Evolutionary conservation across 805 yeast genomes (phyloP), one percentile per base, ranked within the genome.

Genomic region (Kuraishia piskuri): DNA sequence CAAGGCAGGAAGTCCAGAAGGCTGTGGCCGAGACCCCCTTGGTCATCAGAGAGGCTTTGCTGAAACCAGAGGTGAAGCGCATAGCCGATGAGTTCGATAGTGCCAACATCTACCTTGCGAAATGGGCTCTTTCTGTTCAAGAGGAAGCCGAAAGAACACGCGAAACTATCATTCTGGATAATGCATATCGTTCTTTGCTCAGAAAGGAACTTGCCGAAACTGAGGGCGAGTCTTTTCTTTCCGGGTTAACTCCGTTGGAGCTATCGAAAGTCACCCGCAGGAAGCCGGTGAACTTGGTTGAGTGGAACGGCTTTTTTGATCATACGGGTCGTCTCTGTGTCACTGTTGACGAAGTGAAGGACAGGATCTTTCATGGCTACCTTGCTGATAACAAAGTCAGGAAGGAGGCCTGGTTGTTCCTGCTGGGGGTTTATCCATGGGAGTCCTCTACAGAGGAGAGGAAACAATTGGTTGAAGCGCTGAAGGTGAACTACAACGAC

Each of bases 121-220:
- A 90, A 70, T 94, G 98, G 98, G 97, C 98, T 0, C 78, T 89
- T 60, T 89, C 89, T 25, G 94, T 94, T 9, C 94, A 92, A 60
- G 91, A 90, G 61, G 96, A 92, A 66, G 94, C 96, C 1, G 90
- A 83, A 59, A 78, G 80, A 53, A 75, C 79, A 56, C 68, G 80
- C 56, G 72, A 73, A 54, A 72, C 73, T 61, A 72, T 77, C 61
- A 72, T 83, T 36, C 73, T 84, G 53, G 84, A 82, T 59, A 82
- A 80, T n/a, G 73, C 81, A 19, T 83, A 84, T 58, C 68, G 76
- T 48, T 76, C 76, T 26, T 64, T 80, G 51, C 73, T 87, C 46
- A 77, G 76, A 52, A 71, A 74, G 52, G 91, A 87, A 61, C 66
- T 87, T 12, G 90, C 90, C 0, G 78, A 75, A 52, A 61, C 68